A percentile compares a stretch with the other conserved stretches of the same genome.
Evolutionary conservation across 129 eudicot genomes (phyloP).

Genomic region (Erigeron canadensis): DNA sequence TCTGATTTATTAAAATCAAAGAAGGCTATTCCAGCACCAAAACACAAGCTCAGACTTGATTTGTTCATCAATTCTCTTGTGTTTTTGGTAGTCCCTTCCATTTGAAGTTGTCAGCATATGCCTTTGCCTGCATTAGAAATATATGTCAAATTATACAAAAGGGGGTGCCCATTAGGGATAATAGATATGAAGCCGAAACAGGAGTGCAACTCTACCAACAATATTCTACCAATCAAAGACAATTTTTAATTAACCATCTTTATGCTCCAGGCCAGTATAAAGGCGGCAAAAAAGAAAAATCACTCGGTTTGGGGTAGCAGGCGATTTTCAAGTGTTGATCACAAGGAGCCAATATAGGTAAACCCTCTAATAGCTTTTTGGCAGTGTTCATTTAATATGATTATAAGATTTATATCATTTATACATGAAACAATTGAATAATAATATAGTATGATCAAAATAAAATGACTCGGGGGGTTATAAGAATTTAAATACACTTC

Average conservation of each 20-base stretch:
- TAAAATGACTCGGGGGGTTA: no score
- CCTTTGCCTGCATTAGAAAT: constrained; percentile 51
- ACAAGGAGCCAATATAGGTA: no score
- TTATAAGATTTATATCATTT: no score
- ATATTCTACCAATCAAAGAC: not conserved
- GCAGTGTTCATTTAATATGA: no score
- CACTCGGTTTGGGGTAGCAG: not conserved
- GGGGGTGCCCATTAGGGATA: not conserved
- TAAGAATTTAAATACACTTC: not conserved
- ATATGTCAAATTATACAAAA: not conserved
- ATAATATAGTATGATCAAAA: not conserved
- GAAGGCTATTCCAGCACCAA: not conserved
- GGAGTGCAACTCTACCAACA: no score
- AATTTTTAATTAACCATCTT: not conserved
- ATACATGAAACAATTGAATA: no score
- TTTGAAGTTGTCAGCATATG: constrained; percentile 97
- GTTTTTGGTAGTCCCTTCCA: constrained; percentile 88
- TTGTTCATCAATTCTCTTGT: constrained; percentile 28
- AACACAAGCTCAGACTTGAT: not conserved
- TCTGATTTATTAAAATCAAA: constrained; percentile 4
- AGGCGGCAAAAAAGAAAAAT: not conserved
- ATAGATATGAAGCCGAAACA: not conserved
- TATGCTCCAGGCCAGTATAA: not conserved
- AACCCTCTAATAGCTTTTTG: no score
- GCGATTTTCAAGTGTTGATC: no score